phyloP scores from a whole-genome alignment of 345 rosid genomes.

The Hypericum perforatum region DNA sequence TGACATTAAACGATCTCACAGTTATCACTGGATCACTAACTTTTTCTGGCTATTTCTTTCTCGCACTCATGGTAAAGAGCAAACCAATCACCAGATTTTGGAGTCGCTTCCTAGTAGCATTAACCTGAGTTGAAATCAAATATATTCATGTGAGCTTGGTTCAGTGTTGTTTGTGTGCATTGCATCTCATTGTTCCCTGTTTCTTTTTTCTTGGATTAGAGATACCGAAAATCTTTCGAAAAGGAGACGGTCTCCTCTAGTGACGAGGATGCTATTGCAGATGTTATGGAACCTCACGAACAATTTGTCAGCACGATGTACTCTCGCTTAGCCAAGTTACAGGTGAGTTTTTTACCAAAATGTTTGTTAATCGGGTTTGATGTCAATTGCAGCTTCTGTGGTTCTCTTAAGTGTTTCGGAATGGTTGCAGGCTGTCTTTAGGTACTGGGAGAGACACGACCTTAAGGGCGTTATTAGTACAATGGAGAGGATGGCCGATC shows the following conservation, averaged over 20 bases:
- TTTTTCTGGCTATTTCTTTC: no score
- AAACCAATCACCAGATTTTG: no score
- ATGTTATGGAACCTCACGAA: conserved; percentile 65
- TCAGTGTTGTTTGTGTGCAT: no score
- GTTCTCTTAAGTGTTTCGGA: conserved; percentile 20
- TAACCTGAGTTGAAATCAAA: no score
- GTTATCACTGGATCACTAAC: no score
- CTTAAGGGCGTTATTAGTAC: conserved; percentile 62
- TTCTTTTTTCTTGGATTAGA: conserved; percentile 29
- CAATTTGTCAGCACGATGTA: conserved; percentile 88
- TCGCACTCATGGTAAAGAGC: no score
- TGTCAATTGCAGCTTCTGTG: conserved; percentile 2
- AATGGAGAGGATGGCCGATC: conserved; percentile 92
- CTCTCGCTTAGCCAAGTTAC: conserved; percentile 82
- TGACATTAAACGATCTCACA: no score
- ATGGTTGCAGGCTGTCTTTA: conserved; percentile 56
- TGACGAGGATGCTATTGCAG: conserved; percentile 66
- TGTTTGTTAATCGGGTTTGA: no score
- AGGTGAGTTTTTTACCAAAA: conserved; percentile 37
- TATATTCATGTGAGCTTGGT: no score
- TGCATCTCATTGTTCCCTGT: background rate
- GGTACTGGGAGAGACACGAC: conserved; percentile 88
- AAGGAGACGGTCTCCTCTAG: conserved; percentile 42
- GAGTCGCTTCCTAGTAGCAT: no score
- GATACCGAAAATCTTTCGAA: conserved; percentile 31